Percentiles rank a stretch among this genome's conserved stretches.
Evolutionary conservation across 257 asterid genomes (phyloP).

Genomic region (Ilex aquifolium): DNA sequence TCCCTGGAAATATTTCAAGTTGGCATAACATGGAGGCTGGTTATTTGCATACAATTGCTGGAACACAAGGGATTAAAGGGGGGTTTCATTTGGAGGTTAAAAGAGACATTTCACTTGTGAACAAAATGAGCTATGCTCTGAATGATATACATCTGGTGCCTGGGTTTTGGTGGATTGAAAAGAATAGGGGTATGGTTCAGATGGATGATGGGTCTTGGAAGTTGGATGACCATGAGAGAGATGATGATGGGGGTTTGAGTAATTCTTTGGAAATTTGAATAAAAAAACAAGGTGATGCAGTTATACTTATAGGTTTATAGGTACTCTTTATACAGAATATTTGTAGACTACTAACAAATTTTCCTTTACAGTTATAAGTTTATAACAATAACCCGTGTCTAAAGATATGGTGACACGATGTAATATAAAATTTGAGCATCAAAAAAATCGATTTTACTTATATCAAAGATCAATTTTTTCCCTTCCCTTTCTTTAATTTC

Average conservation of each 20-base stretch:
- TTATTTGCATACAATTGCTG: slow-evolving; percentile 45
- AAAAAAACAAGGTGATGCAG: too few relatives aligned
- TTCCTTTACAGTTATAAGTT: too few relatives aligned
- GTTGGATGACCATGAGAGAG: slow-evolving; percentile 28
- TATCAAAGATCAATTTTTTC: too few relatives aligned
- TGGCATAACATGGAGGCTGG: slow-evolving; percentile 46
- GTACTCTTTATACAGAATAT: too few relatives aligned
- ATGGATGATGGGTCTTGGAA: slow-evolving; percentile 26
- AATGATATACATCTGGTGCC: slow-evolving; percentile 31
- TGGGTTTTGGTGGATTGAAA: slow-evolving; percentile 34
- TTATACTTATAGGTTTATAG: too few relatives aligned
- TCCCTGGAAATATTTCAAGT: slow-evolving; percentile 11
- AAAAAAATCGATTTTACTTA: too few relatives aligned
- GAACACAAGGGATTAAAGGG: slow-evolving; percentile 24
- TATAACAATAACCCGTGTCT: too few relatives aligned
- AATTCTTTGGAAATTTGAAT: too few relatives aligned
- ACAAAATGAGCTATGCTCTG: slow-evolving; percentile 27
- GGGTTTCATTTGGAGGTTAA: slow-evolving; percentile 18
- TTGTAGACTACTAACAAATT: too few relatives aligned
- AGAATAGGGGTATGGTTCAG: slow-evolving; percentile 46
- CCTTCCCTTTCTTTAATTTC: too few relatives aligned
- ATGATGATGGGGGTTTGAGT: neutral
- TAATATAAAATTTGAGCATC: too few relatives aligned
- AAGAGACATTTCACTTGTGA: slow-evolving; percentile 35
- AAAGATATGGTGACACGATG: too few relatives aligned